Evolutionary conservation across 331 rosid genomes (phyloP), one percentile per base, ranked within the genome.

Genomic region (Quercus tomentella): DNA sequence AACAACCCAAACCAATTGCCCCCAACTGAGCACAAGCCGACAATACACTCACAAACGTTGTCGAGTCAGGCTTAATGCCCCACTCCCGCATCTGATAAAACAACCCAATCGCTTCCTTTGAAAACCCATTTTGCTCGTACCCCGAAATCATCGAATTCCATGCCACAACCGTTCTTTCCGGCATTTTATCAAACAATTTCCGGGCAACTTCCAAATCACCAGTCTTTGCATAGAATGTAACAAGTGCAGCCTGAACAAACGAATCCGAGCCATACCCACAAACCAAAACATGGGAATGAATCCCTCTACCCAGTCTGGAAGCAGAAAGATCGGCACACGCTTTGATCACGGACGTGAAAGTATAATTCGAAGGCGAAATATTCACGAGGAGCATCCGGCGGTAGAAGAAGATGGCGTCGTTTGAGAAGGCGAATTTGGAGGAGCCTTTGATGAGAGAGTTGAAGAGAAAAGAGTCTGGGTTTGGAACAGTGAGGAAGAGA

Each of bases 131-230:
- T 71, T 86, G 99, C 37, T 91, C 97, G 14, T 88, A 93, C 15
- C 96, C 97, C 1, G 97, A 89, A 72, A 95, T 91, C 89, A 95
- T 86, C 28, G 97, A 86, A 35, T 95, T 95, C 99, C 97, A 95
- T 72, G 94, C 94, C 31, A 95, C 92, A 67, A 90, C 81, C 56
- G 79, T 88, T 84, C 83, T 86, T 1, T 85, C 87, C 1, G 87
- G 87, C 92, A 92, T 92, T 82, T 72, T 75, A 75, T 94, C 97
- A 22, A 92, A 94, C 92, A 91, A 74, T 52, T 51, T 86, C 79
- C 88, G 81, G 1, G 97, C 93, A 33, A 78, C 18, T n/a, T 55
- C 55, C 82, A 91, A 77, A 1, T 80, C 86, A 51, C 90, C 77
- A 1, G 92, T 87, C 73, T 90, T 95, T 0, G 89, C 76, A 10